Conservation (phyloP, 108 stramenopile species). For the Cylindrotheca closterium region DNA sequence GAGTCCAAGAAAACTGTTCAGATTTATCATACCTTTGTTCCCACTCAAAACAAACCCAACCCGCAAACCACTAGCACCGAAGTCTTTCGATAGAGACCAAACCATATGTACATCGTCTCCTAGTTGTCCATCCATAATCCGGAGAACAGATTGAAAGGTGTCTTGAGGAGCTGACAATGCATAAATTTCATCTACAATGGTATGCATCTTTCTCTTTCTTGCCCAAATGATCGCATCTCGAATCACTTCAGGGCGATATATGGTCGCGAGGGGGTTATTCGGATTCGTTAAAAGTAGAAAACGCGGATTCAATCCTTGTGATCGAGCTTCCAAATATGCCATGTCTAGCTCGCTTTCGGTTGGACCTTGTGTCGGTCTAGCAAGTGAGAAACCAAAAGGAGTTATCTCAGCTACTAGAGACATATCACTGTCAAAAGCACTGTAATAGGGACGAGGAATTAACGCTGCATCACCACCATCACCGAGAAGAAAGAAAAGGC, state of each 20-base stretch:
- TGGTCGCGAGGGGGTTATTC: conserved; percentile 88
- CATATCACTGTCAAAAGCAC: conserved; percentile 90
- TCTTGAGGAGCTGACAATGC: conserved; percentile 51
- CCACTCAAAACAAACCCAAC: conserved; percentile 84
- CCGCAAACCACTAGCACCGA: conserved; percentile 86
- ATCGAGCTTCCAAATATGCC: conserved; percentile 49
- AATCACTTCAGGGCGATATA: conserved; percentile 61
- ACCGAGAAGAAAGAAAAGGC: conserved; percentile 58
- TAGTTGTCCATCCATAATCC: conserved; percentile 64
- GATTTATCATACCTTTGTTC: conserved; percentile 66
- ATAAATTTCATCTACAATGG: conserved; percentile 89
- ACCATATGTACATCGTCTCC: conserved; percentile 83
- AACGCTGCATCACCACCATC: conserved; percentile 86
- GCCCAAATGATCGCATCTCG: conserved; percentile 65
- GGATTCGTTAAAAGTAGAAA: conserved; percentile 89
- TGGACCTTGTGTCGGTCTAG: conserved; percentile 61
- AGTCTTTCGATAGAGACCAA: conserved; percentile 93
- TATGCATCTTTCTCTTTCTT: conserved; percentile 66
- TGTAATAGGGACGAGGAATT: conserved; percentile 93
- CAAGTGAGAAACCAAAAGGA: conserved; percentile 59
- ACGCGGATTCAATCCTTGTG: conserved; percentile 59
- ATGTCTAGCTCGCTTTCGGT: conserved; percentile 66
- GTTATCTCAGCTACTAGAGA: conserved; percentile 64
- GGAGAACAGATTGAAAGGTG: conserved; percentile 65
- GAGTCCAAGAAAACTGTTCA: no score